A percentile compares a stretch with the other conserved stretches of the same genome.
phyloP scores from a whole-genome alignment of 495 filamentous ascomycete genomes.

The Penicilliopsis zonata region DNA sequence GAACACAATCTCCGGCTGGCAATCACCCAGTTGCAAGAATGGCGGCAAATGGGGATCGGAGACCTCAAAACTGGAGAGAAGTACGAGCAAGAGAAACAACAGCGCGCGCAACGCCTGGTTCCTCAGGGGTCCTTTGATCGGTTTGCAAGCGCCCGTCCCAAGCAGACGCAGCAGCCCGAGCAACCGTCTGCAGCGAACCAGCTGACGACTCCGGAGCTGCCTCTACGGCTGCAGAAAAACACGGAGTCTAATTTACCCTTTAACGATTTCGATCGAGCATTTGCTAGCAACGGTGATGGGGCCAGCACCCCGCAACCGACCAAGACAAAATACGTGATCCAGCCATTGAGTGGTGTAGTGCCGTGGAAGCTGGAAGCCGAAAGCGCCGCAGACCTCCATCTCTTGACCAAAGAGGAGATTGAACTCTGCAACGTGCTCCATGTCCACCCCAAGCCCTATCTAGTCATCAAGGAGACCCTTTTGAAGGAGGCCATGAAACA shows the following conservation, averaged over 20 bases:
- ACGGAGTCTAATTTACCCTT: constrained; percentile 23
- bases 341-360: constrained; percentile 40
- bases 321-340: constrained; percentile 34
- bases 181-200: constrained; percentile 57
- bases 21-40: constrained; percentile 85
- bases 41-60: constrained; percentile 71
- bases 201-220: constrained; percentile 67
- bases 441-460: constrained; percentile 83
- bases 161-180: constrained; percentile 48
- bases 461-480: constrained; percentile 84
- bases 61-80: constrained; percentile 82
- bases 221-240: constrained; percentile 40
- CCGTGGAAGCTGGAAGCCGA: constrained; percentile 64
- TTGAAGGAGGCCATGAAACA: constrained; percentile 81
- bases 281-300: constrained; percentile 29
- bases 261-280: constrained; percentile 31
- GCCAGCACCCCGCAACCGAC: constrained; percentile 23
- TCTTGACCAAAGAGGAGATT: constrained; percentile 72
- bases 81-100: constrained; percentile 84
- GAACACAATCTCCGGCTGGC: constrained; percentile 87
- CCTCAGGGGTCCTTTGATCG: constrained; percentile 74
- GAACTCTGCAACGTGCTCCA: constrained; percentile 75
- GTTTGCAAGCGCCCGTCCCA: constrained; percentile 48
- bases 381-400: constrained; percentile 66
- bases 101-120: constrained; percentile 54